Base-by-base conservation (phyloP, 1,284 basidiomycete genomes). In the Baeospora myosura region DNA sequence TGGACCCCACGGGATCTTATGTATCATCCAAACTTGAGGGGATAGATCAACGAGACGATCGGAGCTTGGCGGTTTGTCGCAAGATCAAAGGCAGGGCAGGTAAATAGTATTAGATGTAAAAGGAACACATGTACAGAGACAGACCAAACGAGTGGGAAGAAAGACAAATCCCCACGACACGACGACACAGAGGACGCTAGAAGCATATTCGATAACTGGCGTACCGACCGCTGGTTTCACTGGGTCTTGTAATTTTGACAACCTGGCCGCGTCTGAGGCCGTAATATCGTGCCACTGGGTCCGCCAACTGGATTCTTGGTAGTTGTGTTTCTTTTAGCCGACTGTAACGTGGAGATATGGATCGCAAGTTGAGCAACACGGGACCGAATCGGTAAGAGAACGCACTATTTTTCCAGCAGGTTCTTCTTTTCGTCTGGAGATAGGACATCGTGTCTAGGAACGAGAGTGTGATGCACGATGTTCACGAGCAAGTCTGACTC, bases 271-370 rank as follows among this genome's bases (percentile, higher is more conserved):
- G 76, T 57, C 83, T 78, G 46, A 98, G 76, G 38, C 96, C 96
- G 67, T 97, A 99, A 65, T 99, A 98, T 49, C 93, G 79, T 28
- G 95, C 93, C 10, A 99, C 95, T 4, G 96, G 96, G 65, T 99
- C 96, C 14, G 83, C 82, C 41, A 96, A 65, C 66, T 97, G 94
- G 53, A 99, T 98, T 26, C 96, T 85, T 39, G 96, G 96, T 46
- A 99, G 73, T 59, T 99, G 96, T 1, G 94, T 98, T 59, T 98
- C 96, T 63, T 97, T 97, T 49, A 99, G 68, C 47, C 96, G 94
- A 65, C 94, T 96, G 46, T 22, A 28, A 44, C 38, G 23, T 46
- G 24, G 40, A 49, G 20, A 43, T 25, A 45, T 50, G 42, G 52
- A 31, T 38, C 44, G 47, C 34, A 38, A 41, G 48, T 41, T 50